Evolutionary conservation across 2,329 filamentous ascomycete genomes (phyloP).

Genomic region (Colletotrichum sublineola): DNA sequence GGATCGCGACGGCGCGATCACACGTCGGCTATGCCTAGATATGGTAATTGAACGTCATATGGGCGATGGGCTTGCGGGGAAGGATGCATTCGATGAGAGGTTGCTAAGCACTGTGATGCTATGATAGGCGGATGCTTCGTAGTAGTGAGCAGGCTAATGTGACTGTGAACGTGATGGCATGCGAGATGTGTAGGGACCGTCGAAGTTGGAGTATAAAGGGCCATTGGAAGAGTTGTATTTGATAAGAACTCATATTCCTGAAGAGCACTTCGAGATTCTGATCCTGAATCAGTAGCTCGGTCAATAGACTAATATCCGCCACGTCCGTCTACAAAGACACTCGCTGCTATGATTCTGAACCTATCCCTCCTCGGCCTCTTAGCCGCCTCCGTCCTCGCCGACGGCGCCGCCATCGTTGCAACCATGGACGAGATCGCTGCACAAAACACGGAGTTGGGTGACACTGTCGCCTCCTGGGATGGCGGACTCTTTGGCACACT

Average conservation of each 20-base stretch:
- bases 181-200: not conserved
- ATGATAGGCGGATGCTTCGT: slow-evolving; percentile 8
- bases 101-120: not conserved
- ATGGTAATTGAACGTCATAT: not conserved
- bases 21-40: slow-evolving; percentile 11
- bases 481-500: slow-evolving; percentile 55
- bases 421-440: slow-evolving; percentile 53
- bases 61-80: slow-evolving; percentile 13
- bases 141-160: not conserved
- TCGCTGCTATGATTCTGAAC: slow-evolving; percentile 31
- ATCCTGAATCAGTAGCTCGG: not conserved
- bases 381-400: slow-evolving; percentile 47
- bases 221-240: not conserved
- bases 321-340: not conserved
- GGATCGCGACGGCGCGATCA: slow-evolving; percentile 19
- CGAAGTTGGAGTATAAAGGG: slow-evolving; percentile 14
- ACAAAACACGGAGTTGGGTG: slow-evolving; percentile 52
- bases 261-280: not conserved
- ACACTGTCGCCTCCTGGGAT: slow-evolving; percentile 53
- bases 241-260: not conserved
- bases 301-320: not conserved
- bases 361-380: slow-evolving; percentile 41
- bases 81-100: slow-evolving; percentile 22
- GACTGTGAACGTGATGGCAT: not conserved
- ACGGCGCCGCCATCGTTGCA: slow-evolving; percentile 51